Conservation (phyloP, 495 filamentous ascomycete species). For the Aspergillus ostianus region DNA sequence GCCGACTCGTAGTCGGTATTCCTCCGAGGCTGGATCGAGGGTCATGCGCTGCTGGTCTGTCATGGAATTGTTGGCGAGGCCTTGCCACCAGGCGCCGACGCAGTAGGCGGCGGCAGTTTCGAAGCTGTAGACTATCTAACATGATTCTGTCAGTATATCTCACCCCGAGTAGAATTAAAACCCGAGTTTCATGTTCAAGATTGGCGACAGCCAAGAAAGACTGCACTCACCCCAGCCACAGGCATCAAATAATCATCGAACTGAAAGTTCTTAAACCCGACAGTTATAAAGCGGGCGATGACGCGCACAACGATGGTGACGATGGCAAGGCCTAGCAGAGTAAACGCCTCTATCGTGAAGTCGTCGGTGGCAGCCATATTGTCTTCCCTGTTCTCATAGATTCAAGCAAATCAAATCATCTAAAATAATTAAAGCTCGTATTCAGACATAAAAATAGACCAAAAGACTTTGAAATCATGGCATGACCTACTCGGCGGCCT, state of each 20-base stretch:
- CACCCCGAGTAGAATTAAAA: background rate
- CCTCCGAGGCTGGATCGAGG: constrained; percentile 42
- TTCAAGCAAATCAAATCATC: background rate
- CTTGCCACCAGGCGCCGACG: constrained; percentile 46
- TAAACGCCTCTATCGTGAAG: constrained; percentile 53
- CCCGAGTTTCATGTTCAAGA: too few relatives aligned
- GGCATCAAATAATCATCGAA: constrained; percentile 62
- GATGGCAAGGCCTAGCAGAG: constrained; percentile 49
- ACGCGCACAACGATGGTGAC: constrained; percentile 48
- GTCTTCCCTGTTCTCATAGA: constrained; percentile 2
- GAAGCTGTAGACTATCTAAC: constrained; percentile 30
- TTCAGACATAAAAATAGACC: background rate
- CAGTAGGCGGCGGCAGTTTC: constrained; percentile 49
- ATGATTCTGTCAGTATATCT: background rate
- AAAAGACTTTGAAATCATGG: background rate
- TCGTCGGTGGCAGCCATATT: constrained; percentile 19
- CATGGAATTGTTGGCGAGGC: constrained; percentile 56
- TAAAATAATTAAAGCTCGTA: background rate
- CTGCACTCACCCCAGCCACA: constrained; percentile 44
- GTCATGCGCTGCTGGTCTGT: constrained; percentile 44
- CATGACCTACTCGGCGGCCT: too few relatives aligned
- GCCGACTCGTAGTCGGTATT: constrained; percentile 49
- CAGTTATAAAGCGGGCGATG: constrained; percentile 48
- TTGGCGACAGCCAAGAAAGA: too few relatives aligned
- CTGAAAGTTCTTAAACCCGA: constrained; percentile 50